These are phyloP conservation scores for Ustilago vetiveriae DNA, from an alignment of 1,284 basidiomycete genomes.

Conservation along the genomic window DNA sequence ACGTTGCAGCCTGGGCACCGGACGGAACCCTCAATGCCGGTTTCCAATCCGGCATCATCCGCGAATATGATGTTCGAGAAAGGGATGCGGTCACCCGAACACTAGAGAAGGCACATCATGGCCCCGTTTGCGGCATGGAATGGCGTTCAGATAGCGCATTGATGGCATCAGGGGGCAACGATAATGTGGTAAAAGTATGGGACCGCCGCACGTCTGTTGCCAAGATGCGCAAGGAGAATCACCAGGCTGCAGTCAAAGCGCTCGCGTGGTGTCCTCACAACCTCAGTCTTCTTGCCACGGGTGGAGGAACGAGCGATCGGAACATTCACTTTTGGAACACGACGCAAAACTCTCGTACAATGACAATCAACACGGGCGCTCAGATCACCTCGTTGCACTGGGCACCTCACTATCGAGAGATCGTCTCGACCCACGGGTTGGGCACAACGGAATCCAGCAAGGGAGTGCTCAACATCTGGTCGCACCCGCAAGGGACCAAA, in stretches of 20 bases:
- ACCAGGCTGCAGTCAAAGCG: conserved; percentile 70
- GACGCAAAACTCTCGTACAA: conserved; percentile 60
- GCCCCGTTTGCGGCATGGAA: conserved; percentile 62
- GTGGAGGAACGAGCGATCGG: conserved; percentile 93
- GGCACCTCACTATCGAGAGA: conserved; percentile 87
- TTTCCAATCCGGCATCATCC: conserved; percentile 61
- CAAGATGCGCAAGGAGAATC: conserved; percentile 83
- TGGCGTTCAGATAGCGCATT: conserved; percentile 72
- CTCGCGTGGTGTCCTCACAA: conserved; percentile 99
- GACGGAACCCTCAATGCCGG: conserved; percentile 62
- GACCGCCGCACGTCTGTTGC: conserved; percentile 88
- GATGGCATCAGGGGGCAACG: conserved; percentile 93
- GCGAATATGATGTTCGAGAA: conserved; percentile 64
- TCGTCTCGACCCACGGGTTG: conserved; percentile 86
- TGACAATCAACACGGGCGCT: conserved; percentile 69
- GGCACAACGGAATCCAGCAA: conserved; percentile 53
- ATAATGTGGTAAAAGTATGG: conserved; percentile 94
- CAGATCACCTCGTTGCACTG: conserved; percentile 94
- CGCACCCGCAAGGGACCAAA: conserved; percentile 60
- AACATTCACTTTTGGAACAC: conserved; percentile 86
- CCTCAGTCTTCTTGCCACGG: conserved; percentile 86
- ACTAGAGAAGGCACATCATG: conserved; percentile 60
- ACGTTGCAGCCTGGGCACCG: conserved; percentile 60
- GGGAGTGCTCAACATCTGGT: conserved; percentile 62
- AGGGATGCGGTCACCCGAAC: conserved; percentile 57